A percentile compares a stretch with the other conserved stretches of the same genome.
Evolutionary conservation across 257 asterid genomes (phyloP).

Genomic region (Voacanga thouarsii): DNA sequence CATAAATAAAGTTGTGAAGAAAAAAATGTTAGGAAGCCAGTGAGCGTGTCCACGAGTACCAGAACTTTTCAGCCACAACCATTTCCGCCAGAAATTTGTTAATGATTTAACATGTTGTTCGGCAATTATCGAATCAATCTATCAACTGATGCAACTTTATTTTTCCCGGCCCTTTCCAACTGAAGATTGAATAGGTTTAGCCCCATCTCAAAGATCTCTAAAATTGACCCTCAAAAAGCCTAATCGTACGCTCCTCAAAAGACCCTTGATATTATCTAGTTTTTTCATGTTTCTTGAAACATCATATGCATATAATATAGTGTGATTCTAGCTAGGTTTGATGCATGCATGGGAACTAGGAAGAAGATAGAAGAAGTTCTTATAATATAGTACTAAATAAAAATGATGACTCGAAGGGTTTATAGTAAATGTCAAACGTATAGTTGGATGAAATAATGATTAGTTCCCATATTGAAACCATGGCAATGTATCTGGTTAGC

Average conservation of each 20-base stretch:
- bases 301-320: neutral
- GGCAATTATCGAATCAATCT: conserved; percentile 18
- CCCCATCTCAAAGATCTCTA: neutral
- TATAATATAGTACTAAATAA: neutral
- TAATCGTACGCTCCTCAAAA: neutral
- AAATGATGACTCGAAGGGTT: neutral
- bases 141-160: conserved; percentile 11
- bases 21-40: conserved; percentile 1
- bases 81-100: conserved; percentile 28
- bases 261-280: too few relatives aligned
- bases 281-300: too few relatives aligned
- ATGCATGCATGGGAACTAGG: conserved; percentile 14
- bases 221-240: neutral
- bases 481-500: conserved; percentile 3
- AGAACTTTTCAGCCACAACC: conserved; percentile 22
- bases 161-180: neutral
- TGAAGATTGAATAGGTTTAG: neutral
- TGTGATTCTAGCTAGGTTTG: neutral
- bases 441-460: conserved; percentile 18
- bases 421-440: conserved; percentile 17
- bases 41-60: conserved; percentile 17
- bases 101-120: conserved; percentile 30
- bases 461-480: conserved; percentile 10
- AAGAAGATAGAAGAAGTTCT: neutral
- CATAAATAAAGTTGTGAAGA: conserved; percentile 9